phyloP scores from a whole-genome alignment of 345 rosid species.

The Stellera chamaejasme region DNA sequence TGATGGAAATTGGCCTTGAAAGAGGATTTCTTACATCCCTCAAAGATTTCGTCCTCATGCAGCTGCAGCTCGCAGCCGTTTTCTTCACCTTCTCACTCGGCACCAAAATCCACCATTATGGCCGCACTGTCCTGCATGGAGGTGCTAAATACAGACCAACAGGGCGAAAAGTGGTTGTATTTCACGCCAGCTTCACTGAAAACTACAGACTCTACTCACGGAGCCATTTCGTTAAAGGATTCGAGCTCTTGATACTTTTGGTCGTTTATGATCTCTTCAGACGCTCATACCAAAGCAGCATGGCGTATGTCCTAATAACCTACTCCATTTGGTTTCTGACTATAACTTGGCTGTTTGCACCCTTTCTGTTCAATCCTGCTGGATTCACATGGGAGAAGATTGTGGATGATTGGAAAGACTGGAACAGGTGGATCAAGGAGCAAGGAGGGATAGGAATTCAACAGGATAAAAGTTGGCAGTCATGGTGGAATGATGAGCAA shows the following conservation, averaged over 20 bases:
- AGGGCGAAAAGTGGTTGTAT: slow-evolving; percentile 92
- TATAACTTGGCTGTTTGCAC: slow-evolving; percentile 88
- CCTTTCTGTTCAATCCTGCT: slow-evolving; percentile 89
- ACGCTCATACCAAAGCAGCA: slow-evolving; percentile 73
- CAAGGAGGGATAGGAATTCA: slow-evolving; percentile 96
- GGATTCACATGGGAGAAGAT: slow-evolving; percentile 87
- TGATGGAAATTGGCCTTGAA: slow-evolving; percentile 96
- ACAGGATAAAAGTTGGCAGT: slow-evolving; percentile 95
- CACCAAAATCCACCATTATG: slow-evolving; percentile 80
- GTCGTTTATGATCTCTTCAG: slow-evolving; percentile 79
- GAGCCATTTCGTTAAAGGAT: slow-evolving; percentile 93
- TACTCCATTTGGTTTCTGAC: slow-evolving; percentile 97
- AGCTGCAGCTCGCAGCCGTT: slow-evolving; percentile 86
- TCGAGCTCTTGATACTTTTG: slow-evolving; percentile 69
- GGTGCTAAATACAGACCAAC: slow-evolving; percentile 95
- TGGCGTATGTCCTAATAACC: slow-evolving; percentile 77
- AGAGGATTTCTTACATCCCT: slow-evolving; percentile 86
- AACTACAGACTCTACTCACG: slow-evolving; percentile 87
- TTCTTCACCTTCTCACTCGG: slow-evolving; percentile 98
- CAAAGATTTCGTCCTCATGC: slow-evolving; percentile 95
- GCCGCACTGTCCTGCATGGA: slow-evolving; percentile 83
- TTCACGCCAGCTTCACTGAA: slow-evolving; percentile 87
- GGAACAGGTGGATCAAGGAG: slow-evolving; percentile 96
- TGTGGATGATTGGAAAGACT: slow-evolving; percentile 94
- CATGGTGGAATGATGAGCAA: slow-evolving; percentile 97